phyloP scores from a whole-genome alignment of 1,139 yeast genomes.

The Tardiomyces depauwii region DNA sequence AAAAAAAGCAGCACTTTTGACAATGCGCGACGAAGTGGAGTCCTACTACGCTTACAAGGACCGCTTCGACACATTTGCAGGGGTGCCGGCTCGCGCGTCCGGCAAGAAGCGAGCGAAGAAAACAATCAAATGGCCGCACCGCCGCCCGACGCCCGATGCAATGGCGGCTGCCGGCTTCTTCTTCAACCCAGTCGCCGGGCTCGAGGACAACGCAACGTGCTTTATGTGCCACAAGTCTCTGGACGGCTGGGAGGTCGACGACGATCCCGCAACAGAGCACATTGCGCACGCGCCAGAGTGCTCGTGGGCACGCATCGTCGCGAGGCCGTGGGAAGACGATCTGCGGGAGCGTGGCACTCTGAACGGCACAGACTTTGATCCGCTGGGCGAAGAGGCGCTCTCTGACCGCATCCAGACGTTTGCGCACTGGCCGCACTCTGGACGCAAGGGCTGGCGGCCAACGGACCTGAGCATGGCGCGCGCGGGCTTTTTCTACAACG shows the following conservation, averaged over 20 bases:
- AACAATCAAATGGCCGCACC: slow-evolving; percentile 22
- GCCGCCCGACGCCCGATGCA: slow-evolving; percentile 16
- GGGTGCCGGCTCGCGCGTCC: slow-evolving; percentile 10
- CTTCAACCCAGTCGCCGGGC: slow-evolving; percentile 39
- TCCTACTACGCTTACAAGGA: slow-evolving; percentile 7
- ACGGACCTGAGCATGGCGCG: slow-evolving; percentile 40
- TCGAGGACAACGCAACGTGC: slow-evolving; percentile 47
- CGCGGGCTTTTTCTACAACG: slow-evolving; percentile 62
- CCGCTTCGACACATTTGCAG: slow-evolving; percentile 18
- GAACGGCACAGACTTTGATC: slow-evolving; percentile 22
- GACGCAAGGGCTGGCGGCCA: slow-evolving; percentile 30
- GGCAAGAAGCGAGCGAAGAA: slow-evolving; percentile 15
- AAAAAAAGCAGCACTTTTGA: too few species aligned
- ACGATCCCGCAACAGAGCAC: slow-evolving; percentile 35
- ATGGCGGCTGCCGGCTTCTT: slow-evolving; percentile 63
- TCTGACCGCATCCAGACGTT: slow-evolving; percentile 42
- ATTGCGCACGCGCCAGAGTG: slow-evolving; percentile 37
- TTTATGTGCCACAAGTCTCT: slow-evolving; percentile 40
- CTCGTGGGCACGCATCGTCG: slow-evolving; percentile 26
- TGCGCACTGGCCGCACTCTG: slow-evolving; percentile 47
- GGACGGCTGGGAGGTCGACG: slow-evolving; percentile 28
- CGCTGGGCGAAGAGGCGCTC: slow-evolving; percentile 28
- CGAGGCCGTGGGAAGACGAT: slow-evolving; percentile 16
- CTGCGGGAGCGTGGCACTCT: slow-evolving; percentile 5
- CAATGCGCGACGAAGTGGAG: too few species aligned